Evolutionary conservation across 2,329 filamentous ascomycete genomes (phyloP).

Genomic region (Boeremia exigua): DNA sequence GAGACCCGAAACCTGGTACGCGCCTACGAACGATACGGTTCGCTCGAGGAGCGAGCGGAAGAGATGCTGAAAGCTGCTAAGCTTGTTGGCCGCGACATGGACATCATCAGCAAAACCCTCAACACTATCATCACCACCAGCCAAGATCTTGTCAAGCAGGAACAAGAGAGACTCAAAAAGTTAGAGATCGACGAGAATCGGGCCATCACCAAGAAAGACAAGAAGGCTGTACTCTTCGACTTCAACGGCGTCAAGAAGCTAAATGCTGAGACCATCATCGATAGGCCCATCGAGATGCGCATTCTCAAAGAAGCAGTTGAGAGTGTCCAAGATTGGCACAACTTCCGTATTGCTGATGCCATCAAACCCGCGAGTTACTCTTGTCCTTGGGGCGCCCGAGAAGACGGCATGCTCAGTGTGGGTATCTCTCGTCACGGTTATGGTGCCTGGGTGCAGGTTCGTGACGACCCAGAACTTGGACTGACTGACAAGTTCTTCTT

Average conservation of each 20-base stretch:
- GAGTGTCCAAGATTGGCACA: slow-evolving; percentile 69
- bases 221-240: slow-evolving; percentile 95
- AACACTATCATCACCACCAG: slow-evolving; percentile 78
- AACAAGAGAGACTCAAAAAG: slow-evolving; percentile 66
- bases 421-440: slow-evolving; percentile 94
- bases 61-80: slow-evolving; percentile 89
- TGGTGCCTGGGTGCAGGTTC: slow-evolving; percentile 92
- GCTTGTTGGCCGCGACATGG: slow-evolving; percentile 78
- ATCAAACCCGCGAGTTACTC: slow-evolving; percentile 91
- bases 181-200: slow-evolving; percentile 77
- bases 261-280: slow-evolving; percentile 93
- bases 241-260: slow-evolving; percentile 92
- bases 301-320: slow-evolving; percentile 79
- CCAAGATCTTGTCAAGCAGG: slow-evolving; percentile 74
- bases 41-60: slow-evolving; percentile 83
- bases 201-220: slow-evolving; percentile 91
- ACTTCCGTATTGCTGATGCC: slow-evolving; percentile 87
- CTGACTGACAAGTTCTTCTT: slow-evolving; percentile 92
- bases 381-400: slow-evolving; percentile 88
- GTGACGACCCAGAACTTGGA: slow-evolving; percentile 85
- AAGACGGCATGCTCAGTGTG: slow-evolving; percentile 96
- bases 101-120: slow-evolving; percentile 78
- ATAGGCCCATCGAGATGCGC: slow-evolving; percentile 86
- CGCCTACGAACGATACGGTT: slow-evolving; percentile 89
- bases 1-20: slow-evolving; percentile 91